phyloP scores from a whole-genome alignment of 306 rosid species.

The Dryas octopetala region DNA sequence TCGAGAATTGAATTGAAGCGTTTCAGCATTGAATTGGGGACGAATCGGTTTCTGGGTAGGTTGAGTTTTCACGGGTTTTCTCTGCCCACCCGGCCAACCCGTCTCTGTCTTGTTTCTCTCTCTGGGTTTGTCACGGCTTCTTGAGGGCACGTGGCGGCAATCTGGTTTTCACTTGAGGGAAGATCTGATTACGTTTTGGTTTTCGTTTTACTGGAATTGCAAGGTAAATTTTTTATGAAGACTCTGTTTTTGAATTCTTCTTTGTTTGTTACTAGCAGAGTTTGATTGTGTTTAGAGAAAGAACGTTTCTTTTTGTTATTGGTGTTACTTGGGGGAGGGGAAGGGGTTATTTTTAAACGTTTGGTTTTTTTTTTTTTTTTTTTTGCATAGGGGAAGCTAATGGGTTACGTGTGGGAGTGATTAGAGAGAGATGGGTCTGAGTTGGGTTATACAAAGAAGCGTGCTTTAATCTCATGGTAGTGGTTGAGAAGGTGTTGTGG shows the following conservation, averaged over 20 bases:
- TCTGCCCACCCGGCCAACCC: conserved; percentile 8
- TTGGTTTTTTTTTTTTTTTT: conserved; percentile 13
- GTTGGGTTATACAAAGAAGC: conserved; percentile 32
- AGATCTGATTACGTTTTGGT: conserved; percentile 31
- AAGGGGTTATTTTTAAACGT: conserved; percentile 14
- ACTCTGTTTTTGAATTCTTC: conserved; percentile 18
- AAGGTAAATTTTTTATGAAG: conserved; percentile 23
- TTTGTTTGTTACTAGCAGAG: conserved; percentile 18
- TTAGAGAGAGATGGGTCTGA: conserved; percentile 31
- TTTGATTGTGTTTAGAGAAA: conserved; percentile 24
- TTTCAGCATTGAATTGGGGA: conserved; percentile 22
- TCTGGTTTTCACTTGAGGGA: conserved; percentile 15
- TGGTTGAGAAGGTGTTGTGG: conserved; percentile 23
- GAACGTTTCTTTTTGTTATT: conserved; percentile 1
- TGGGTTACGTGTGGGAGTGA: conserved; percentile 27
- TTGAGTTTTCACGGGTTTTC: conserved; percentile 16
- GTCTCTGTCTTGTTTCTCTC: conserved; percentile 16
- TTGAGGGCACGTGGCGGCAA: conserved; percentile 35
- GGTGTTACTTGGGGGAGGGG: conserved; percentile 17
- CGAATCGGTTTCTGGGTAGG: conserved; percentile 40
- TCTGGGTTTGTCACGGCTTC: conserved; percentile 31
- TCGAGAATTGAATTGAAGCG: conserved; percentile 36
- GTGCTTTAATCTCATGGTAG: conserved; percentile 23
- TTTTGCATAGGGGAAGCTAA: conserved; percentile 31
- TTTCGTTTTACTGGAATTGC: conserved; percentile 20